Percentiles rank a stretch among this genome's conserved stretches.
Evolutionary conservation across 768 basidiomycete species (phyloP).

Genomic region (Rubroboletus pulcherrimus): DNA sequence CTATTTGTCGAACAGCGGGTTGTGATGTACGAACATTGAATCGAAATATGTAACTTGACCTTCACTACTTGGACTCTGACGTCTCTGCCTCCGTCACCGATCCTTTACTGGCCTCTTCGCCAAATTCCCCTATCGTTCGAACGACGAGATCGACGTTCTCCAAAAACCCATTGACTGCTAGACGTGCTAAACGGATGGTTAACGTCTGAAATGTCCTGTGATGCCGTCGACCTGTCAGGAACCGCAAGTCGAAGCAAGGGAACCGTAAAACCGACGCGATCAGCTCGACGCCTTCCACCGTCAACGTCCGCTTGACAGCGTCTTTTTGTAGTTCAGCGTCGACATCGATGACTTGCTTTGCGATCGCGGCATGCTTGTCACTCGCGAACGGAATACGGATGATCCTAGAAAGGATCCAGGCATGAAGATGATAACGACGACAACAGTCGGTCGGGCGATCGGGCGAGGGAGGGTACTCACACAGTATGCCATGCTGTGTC

Average conservation of each 20-base stretch:
- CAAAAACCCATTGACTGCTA: slow-evolving; percentile 81
- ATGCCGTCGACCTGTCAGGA: slow-evolving; percentile 1
- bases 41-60: slow-evolving; percentile 4
- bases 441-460: not conserved
- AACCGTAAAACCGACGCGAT: slow-evolving; percentile 58
- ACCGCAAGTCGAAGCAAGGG: not conserved
- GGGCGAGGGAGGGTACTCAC: slow-evolving; percentile 32
- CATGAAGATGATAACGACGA: not conserved
- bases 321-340: slow-evolving; percentile 81
- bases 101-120: slow-evolving; percentile 51
- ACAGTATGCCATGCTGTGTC: slow-evolving; percentile 49
- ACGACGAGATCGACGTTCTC: slow-evolving; percentile 86
- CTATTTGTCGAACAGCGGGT: slow-evolving; percentile 14
- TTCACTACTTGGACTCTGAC: slow-evolving; percentile 5
- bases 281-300: slow-evolving; percentile 62
- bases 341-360: slow-evolving; percentile 80
- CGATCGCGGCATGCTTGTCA: slow-evolving; percentile 71
- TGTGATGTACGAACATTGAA: slow-evolving; percentile 15
- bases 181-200: slow-evolving; percentile 80
- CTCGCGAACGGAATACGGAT: slow-evolving; percentile 77
- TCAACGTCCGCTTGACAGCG: slow-evolving; percentile 70
- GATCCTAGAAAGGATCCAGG: slow-evolving; percentile 39
- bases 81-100: not conserved
- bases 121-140: slow-evolving; percentile 78
- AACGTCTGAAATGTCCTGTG: slow-evolving; percentile 68